Conservation (phyloP, 306 rosid genomes). For the Canavalia gladiata region DNA sequence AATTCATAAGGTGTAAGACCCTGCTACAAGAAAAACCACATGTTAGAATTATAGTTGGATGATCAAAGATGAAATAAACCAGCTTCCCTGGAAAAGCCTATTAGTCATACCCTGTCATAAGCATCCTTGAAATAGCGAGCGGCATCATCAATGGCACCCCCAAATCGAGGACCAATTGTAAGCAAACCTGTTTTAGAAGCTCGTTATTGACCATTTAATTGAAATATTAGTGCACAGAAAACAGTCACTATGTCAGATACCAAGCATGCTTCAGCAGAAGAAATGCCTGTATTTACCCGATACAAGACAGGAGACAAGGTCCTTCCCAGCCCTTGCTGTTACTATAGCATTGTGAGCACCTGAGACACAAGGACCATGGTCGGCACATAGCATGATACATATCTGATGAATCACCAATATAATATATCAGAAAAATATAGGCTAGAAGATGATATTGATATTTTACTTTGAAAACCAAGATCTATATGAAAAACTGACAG, state of each 20-base stretch:
- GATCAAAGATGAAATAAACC: conserved; percentile 6
- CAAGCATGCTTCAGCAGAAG: background rate
- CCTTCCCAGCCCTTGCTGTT: conserved; percentile 94
- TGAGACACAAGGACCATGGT: conserved; percentile 95
- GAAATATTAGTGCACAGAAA: conserved; percentile 29
- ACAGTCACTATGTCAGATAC: conserved; percentile 22
- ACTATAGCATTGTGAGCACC: conserved; percentile 95
- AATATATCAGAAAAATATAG: conserved; percentile 38
- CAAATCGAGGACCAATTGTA: conserved; percentile 94
- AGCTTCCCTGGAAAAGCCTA: conserved; percentile 32
- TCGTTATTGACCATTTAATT: conserved; percentile 36
- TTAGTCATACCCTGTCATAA: conserved; percentile 64
- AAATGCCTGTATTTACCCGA: conserved; percentile 60
- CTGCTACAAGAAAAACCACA: conserved; percentile 52
- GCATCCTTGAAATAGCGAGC: conserved; percentile 94
- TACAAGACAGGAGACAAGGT: conserved; percentile 87
- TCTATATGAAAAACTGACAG: conserved; percentile 25
- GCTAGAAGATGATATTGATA: conserved; percentile 17
- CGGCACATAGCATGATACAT: conserved; percentile 88
- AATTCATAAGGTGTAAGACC: conserved; percentile 80
- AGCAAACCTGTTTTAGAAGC: conserved; percentile 77
- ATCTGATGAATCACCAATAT: conserved; percentile 63
- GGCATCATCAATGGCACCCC: conserved; percentile 92
- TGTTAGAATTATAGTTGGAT: conserved; percentile 28
- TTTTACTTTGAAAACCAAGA: conserved; percentile 20